Base-by-base conservation (phyloP, 306 rosid species). In the Carpinus viminea region DNA sequence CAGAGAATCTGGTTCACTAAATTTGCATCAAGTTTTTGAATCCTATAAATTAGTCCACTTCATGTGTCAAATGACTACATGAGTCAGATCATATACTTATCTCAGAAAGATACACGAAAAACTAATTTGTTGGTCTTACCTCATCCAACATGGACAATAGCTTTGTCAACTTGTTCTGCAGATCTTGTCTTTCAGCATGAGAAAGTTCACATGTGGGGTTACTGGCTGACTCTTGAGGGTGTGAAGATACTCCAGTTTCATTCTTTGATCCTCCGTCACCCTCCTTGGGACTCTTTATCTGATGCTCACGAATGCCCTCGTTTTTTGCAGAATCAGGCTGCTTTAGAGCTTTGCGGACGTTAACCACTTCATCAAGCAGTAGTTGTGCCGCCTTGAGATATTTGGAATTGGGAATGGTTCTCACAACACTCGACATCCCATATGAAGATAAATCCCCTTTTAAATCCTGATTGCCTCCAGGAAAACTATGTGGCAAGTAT, bases 321-420 rank as follows among this genome's bases (percentile, higher is more conserved):
- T 80, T 85, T 74, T 83, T 89, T 78, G 78, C 79, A 36, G 38
- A 45, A 45, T 79, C 82, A 3, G 86, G 74, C 79, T 56, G 85
- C 80, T 89, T 90, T 38, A 86, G 68, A 54, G 95, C 91, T 74
- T 84, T 87, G 43, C 82, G 85, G 68, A 92, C 89, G 78, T 89
- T 90, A 80, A 87, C 97, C 70, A 86, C 92, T 85, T 92, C 97
- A 83, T 89, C 95, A 34, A 92, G 97, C 75, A 90, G 82, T 76
- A 87, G 90, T 28, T 92, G 97, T 21, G 90, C 88, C 65, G 87
- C 93, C 88, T 85, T 89, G 71, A 92, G 91, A 75, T 92, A 92
- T 79, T 87, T 92, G 18, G 93, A 90, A 81, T 83, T 85, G 18
- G 95, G 90, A 84, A 80, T 78, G 9, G 84, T 74, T 75, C 90